A percentile compares a stretch with the other conserved stretches of the same genome.
These are phyloP conservation scores for Monosporascus sp. DNA, from an alignment of 2,329 filamentous ascomycete species.

Conservation along the genomic window DNA sequence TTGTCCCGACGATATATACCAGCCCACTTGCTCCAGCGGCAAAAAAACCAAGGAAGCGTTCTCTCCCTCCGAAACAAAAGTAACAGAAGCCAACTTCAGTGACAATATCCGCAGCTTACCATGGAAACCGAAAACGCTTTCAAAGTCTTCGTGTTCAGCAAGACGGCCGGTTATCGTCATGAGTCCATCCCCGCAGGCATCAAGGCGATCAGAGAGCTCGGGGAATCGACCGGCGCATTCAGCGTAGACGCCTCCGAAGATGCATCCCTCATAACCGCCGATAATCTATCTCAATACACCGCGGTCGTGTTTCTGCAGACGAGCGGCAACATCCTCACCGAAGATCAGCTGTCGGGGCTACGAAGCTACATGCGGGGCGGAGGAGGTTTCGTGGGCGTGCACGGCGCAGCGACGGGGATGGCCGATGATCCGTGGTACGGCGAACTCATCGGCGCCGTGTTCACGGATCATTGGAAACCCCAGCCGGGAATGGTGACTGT, in stretches of 20 bases:
- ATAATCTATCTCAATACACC: slow-evolving; percentile 25
- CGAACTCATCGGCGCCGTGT: slow-evolving; percentile 31
- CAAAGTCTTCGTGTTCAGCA: slow-evolving; percentile 33
- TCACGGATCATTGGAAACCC: slow-evolving; percentile 32
- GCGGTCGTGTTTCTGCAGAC: slow-evolving; percentile 34
- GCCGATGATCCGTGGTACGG: slow-evolving; percentile 30
- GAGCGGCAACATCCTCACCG: slow-evolving; percentile 32
- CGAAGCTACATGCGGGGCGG: slow-evolving; percentile 27
- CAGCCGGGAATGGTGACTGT: slow-evolving; percentile 26
- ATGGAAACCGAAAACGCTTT: slow-evolving; percentile 8
- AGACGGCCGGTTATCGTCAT: slow-evolving; percentile 33
- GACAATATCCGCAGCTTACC: too few relatives aligned
- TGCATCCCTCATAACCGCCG: slow-evolving; percentile 24
- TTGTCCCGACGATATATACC: too few relatives aligned
- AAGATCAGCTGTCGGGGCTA: slow-evolving; percentile 27
- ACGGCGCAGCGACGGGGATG: slow-evolving; percentile 32
- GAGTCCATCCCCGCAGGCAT: slow-evolving; percentile 33
- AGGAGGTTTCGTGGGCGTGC: slow-evolving; percentile 35
- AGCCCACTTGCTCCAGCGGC: too few relatives aligned
- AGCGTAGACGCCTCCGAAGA: slow-evolving; percentile 31
- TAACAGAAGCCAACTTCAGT: too few relatives aligned
- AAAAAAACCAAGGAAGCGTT: too few relatives aligned
- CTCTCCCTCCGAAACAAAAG: too few relatives aligned
- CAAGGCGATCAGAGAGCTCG: slow-evolving; percentile 25
- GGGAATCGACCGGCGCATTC: slow-evolving; percentile 19